Conservation (phyloP, 2,329 filamentous ascomycete species). For the Scedosporium aurantiacum region DNA sequence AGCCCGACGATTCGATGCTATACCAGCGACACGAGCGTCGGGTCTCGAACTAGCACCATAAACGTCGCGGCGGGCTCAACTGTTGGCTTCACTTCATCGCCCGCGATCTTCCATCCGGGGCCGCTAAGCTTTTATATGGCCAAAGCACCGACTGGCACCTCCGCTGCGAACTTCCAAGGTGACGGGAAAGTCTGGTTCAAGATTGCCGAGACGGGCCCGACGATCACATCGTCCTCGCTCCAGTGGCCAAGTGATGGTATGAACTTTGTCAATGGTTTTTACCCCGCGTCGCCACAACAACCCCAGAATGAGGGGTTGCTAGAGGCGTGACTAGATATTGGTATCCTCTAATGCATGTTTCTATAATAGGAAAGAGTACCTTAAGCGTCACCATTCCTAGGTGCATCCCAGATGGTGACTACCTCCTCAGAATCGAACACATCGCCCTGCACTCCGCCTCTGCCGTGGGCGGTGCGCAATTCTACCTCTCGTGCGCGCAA, state of each 20-base stretch:
- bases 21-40: constrained; percentile 23
- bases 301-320: too few relatives aligned
- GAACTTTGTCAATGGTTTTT: background rate
- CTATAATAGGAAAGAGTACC: constrained; percentile 15
- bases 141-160: constrained; percentile 20
- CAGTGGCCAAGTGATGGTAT: constrained; percentile 8
- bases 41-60: constrained; percentile 22
- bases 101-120: constrained; percentile 23
- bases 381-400: constrained; percentile 29
- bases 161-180: constrained; percentile 20
- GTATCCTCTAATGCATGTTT: background rate
- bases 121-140: constrained; percentile 26
- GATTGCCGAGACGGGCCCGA: constrained; percentile 17
- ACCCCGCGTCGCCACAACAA: too few relatives aligned
- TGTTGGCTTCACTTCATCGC: constrained; percentile 28
- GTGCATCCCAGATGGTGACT: constrained; percentile 33
- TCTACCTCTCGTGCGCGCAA: constrained; percentile 30
- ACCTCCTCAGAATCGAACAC: constrained; percentile 36
- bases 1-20: constrained; percentile 27
- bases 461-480: constrained; percentile 29
- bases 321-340: background rate
- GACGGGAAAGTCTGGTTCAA: constrained; percentile 25
- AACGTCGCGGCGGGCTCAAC: constrained; percentile 24
- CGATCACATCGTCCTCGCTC: constrained; percentile 5
- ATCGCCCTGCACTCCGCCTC: constrained; percentile 33